phyloP scores from a whole-genome alignment of 768 basidiomycete species.

The Psilocybe tampanensis region DNA sequence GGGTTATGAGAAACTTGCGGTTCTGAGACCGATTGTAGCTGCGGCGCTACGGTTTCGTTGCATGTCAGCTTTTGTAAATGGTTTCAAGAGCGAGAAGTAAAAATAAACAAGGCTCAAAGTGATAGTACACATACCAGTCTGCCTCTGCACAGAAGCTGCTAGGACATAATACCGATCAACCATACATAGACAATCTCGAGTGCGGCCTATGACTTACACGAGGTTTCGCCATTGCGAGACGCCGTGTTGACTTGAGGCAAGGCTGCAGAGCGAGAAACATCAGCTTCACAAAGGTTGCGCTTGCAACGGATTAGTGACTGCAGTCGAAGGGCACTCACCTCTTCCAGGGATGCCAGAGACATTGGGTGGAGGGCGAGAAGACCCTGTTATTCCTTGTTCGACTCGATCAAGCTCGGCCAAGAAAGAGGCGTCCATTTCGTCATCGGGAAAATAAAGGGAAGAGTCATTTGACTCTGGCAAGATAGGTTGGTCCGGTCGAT shows the following conservation, averaged over 20 bases:
- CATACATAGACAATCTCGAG: background rate
- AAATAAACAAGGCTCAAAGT: too few species aligned
- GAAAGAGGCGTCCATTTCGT: constrained; percentile 37
- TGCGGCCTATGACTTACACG: constrained; percentile 2
- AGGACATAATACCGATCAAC: background rate
- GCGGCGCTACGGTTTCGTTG: background rate
- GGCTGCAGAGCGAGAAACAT: background rate
- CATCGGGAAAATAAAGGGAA: constrained; percentile 12
- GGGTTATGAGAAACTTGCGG: constrained; percentile 12
- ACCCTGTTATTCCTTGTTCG: constrained; percentile 35
- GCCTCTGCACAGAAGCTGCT: background rate
- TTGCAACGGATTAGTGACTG: background rate
- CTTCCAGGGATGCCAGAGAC: background rate
- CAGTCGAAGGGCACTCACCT: constrained; percentile 6
- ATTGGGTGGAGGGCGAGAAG: background rate
- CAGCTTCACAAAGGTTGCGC: too few species aligned
- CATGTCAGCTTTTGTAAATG: background rate
- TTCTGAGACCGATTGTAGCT: constrained; percentile 2
- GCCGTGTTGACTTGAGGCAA: background rate
- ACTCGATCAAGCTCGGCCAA: constrained; percentile 48
- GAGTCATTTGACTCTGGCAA: constrained; percentile 11
- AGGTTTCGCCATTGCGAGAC: background rate
- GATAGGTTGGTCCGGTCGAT: constrained; percentile 23
- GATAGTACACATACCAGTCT: background rate
- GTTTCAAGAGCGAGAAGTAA: too few species aligned